These are phyloP conservation scores for Phaseolus coccineus DNA, from an alignment of 331 rosid genomes.

Conservation along the genomic window DNA sequence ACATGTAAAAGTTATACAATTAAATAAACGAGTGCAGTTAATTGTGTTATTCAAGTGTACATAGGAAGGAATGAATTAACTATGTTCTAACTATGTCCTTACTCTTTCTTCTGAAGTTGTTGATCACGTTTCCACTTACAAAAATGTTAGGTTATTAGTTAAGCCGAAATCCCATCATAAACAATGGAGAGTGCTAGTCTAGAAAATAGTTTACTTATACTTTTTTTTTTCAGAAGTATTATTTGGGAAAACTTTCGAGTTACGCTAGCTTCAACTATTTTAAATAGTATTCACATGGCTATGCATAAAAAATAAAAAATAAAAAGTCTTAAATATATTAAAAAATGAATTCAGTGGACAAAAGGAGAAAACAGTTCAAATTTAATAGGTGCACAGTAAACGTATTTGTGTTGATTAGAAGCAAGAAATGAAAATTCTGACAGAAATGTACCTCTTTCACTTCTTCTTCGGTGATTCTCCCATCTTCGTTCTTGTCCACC, in stretches of 20 bases:
- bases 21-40: not conserved
- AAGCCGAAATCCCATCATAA: no score
- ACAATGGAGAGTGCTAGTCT: no score
- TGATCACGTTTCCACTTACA: not conserved
- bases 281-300: not conserved
- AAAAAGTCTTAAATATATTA: not conserved
- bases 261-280: slow-evolving; percentile 20
- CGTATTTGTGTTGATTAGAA: not conserved
- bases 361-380: not conserved
- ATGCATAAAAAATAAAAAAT: not conserved
- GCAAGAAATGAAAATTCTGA: not conserved
- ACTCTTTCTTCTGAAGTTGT: not conserved
- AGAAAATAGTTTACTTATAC: no score
- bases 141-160: not conserved
- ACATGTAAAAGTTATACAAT: not conserved
- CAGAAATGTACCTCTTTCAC: slow-evolving; percentile 75
- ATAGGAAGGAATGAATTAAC: not conserved
- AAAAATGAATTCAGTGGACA: not conserved
- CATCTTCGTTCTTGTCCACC: slow-evolving; percentile 97
- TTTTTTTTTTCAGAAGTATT: no score
- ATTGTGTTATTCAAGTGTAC: not conserved
- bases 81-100: not conserved
- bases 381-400: not conserved
- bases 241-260: not conserved
- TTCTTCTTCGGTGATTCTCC: slow-evolving; percentile 84